Evolutionary conservation across 2,329 filamentous ascomycete species (phyloP).

Genomic region (Dactylellina cionopaga): DNA sequence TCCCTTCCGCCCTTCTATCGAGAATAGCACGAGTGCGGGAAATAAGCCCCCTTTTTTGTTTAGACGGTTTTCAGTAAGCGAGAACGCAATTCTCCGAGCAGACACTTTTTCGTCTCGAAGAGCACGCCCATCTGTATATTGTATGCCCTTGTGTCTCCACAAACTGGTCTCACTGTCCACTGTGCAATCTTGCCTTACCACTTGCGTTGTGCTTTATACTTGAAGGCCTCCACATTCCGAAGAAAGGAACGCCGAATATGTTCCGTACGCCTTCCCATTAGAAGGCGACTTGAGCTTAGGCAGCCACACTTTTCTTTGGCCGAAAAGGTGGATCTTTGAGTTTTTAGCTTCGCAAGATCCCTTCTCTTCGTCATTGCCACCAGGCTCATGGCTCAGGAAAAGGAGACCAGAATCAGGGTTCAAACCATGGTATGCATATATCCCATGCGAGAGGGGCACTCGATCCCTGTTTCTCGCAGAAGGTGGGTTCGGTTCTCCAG

Average conservation of each 20-base stretch:
- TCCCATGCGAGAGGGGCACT: conserved; percentile 45
- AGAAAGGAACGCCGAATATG: conserved; percentile 52
- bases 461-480: conserved; percentile 32
- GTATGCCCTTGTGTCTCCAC: conserved; percentile 49
- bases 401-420: conserved; percentile 49
- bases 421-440: conserved; percentile 49
- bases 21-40: conserved; percentile 46
- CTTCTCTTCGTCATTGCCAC: conserved; percentile 49
- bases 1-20: conserved; percentile 49
- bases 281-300: conserved; percentile 52
- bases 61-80: conserved; percentile 53
- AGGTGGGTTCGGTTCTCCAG: conserved; percentile 41
- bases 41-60: conserved; percentile 54
- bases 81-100: conserved; percentile 53
- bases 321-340: conserved; percentile 51
- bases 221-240: conserved; percentile 51
- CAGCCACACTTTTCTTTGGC: conserved; percentile 50
- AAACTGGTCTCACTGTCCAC: conserved; percentile 23
- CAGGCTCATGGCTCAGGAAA: conserved; percentile 23
- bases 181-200: conserved; percentile 37
- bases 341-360: conserved; percentile 33
- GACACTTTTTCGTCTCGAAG: conserved; percentile 43
- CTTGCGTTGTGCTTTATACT: conserved; percentile 13
- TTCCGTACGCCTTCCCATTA: conserved; percentile 22
- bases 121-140: conserved; percentile 29